Evolutionary conservation across 176 grass and related monocot genomes (phyloP), one percentile per base, ranked within the genome.

Genomic region (Dactylis glomerata): DNA sequence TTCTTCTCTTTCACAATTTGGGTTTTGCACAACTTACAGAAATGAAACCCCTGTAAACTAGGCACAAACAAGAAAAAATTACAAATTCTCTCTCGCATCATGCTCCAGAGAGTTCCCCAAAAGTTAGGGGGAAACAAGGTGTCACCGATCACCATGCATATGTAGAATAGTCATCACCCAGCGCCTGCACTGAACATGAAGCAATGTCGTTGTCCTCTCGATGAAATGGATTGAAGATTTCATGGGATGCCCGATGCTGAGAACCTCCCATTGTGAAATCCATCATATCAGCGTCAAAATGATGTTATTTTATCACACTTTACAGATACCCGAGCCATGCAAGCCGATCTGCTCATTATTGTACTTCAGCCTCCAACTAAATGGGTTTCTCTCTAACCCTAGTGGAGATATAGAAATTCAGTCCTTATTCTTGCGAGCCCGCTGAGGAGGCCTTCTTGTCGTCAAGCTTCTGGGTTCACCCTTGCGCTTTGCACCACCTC

Each of bases 401-500:
- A 34, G 17, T n/a, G 20, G 27, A 50, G 78, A 23, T 50, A 17
- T 15, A 32, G 42, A 68, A 49, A 81, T 33, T 41, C 20, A 51
- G 20, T 68, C 37, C 52, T 73, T 73, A 14, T 69, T 70, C 66
- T 65, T 83, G 49, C 75, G 66, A 50, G 37, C 65, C 23, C 41
- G 70, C 57, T 82, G 66, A 31, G 80, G 75, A 40, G 77, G 50
- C 46, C 75, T 83, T 68, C 70, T 80, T 54, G 26, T 23, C 57
- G 34, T 37, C 15, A 61, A 80, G 55, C 26, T 82, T 67, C 64
- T 44, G 0, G 16, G 22, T 19, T 66, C 76, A 41, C 80, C 79
- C 63, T 74, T 94, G 50, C 79, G 89, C 77, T 94, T 94, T 55
- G 84, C 76, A 19, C 71, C 68, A 19, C 71, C 68, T 81, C 84